Evolutionary conservation across 1,139 yeast genomes (phyloP).

Genomic region (Geotrichum phurueaensis): DNA sequence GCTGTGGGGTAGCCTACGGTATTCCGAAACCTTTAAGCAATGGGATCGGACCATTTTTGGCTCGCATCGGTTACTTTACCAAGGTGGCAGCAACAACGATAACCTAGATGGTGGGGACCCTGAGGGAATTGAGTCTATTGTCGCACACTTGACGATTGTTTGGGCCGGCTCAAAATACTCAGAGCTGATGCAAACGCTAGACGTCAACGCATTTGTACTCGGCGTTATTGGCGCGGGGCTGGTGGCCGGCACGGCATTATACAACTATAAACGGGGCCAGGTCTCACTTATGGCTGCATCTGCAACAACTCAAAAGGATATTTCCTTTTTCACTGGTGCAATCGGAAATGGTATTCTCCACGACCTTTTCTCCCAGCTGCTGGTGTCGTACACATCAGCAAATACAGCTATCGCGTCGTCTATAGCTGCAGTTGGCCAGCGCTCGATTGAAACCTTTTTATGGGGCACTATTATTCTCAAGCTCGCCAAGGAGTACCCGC

Average conservation of each 20-base stretch:
- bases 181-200: neutral
- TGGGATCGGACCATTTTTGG: constrained; percentile 13
- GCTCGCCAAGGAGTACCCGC: constrained; percentile 9
- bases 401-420: neutral
- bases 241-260: neutral
- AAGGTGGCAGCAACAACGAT: neutral
- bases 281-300: neutral
- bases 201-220: constrained; percentile 24
- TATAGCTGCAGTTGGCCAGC: constrained; percentile 8
- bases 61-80: constrained; percentile 1
- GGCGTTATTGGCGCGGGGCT: constrained; percentile 21
- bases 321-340: neutral
- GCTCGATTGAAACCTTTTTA: constrained; percentile 10
- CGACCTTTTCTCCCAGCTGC: neutral
- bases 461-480: constrained; percentile 10
- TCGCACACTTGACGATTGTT: neutral
- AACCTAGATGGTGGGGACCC: neutral
- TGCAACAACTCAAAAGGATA: neutral
- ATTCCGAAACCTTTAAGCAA: neutral
- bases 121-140: constrained; percentile 1
- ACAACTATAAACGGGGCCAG: neutral
- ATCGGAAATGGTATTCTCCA: neutral
- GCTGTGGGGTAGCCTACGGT: neutral
- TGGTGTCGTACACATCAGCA: neutral
- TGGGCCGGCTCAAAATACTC: neutral